Evolutionary conservation across 495 filamentous ascomycete genomes (phyloP).

Genomic region (Neurospora africana): DNA sequence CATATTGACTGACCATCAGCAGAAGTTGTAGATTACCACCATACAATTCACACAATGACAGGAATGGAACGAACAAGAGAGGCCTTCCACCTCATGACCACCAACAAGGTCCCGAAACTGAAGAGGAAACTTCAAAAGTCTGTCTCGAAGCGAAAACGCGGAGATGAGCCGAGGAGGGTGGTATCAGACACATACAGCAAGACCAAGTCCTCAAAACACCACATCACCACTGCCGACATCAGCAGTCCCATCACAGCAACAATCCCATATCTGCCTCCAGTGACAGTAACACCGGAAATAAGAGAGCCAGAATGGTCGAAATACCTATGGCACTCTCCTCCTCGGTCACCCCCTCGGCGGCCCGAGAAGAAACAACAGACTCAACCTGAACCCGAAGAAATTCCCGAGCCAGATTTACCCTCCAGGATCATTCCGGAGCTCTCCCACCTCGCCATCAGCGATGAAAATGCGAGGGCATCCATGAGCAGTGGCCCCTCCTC

Average conservation of each 20-base stretch:
- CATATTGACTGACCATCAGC: background rate
- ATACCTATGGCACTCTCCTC: slow-evolving; percentile 22
- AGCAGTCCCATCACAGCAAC: background rate
- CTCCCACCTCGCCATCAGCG: slow-evolving; percentile 23
- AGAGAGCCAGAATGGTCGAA: slow-evolving; percentile 27
- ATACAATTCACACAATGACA: background rate
- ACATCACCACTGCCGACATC: slow-evolving; percentile 7
- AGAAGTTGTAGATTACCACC: background rate
- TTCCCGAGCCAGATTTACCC: slow-evolving; percentile 10
- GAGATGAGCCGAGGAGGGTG: slow-evolving; percentile 6
- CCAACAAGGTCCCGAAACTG: slow-evolving; percentile 22
- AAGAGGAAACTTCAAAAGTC: slow-evolving; percentile 35
- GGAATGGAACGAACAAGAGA: slow-evolving; percentile 26
- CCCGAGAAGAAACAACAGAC: background rate
- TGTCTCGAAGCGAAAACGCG: slow-evolving; percentile 21
- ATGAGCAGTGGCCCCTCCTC: slow-evolving; percentile 9
- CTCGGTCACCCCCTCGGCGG: background rate
- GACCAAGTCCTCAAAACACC: slow-evolving; percentile 11
- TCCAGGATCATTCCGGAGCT: slow-evolving; percentile 28
- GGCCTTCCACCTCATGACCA: slow-evolving; percentile 9
- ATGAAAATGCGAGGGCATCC: slow-evolving; percentile 5
- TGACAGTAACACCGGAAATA: slow-evolving; percentile 11
- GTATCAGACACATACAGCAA: slow-evolving; percentile 12
- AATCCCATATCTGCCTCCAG: slow-evolving; percentile 10
- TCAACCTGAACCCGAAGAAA: slow-evolving; percentile 6